Conservation (phyloP, 2,329 filamentous ascomycete genomes). For the Fusarium sp. region DNA sequence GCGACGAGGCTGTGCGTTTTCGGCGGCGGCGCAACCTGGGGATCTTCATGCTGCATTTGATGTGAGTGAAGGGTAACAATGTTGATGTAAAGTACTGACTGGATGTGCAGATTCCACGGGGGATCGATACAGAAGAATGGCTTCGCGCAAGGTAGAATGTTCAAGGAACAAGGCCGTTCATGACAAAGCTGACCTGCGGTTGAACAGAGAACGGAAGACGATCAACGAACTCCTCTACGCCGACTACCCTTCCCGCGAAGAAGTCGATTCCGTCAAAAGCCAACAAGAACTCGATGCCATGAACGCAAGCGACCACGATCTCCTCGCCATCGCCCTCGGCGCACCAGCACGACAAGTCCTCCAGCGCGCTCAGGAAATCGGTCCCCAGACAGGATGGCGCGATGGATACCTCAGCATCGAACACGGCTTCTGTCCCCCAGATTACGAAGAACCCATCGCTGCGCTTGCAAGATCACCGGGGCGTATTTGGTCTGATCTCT, state of each 20-base stretch:
- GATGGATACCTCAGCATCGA: slow-evolving; percentile 54
- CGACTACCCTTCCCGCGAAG: slow-evolving; percentile 54
- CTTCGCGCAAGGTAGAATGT: slow-evolving; percentile 50
- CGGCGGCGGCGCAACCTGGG: slow-evolving; percentile 25
- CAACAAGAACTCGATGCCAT: slow-evolving; percentile 58
- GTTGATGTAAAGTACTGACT: accelerated
- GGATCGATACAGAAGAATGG: slow-evolving; percentile 58
- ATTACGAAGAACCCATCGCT: slow-evolving; percentile 60
- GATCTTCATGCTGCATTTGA: slow-evolving; percentile 39
- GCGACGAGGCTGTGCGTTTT: slow-evolving; percentile 35
- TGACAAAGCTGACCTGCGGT: not conserved
- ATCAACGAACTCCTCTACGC: slow-evolving; percentile 61
- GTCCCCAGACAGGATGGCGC: slow-evolving; percentile 61
- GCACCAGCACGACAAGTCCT: slow-evolving; percentile 66
- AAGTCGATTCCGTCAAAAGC: slow-evolving; percentile 50
- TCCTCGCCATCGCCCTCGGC: slow-evolving; percentile 63
- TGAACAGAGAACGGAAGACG: slow-evolving; percentile 53
- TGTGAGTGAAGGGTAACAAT: not conserved
- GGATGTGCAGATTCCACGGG: slow-evolving; percentile 53
- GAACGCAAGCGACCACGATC: slow-evolving; percentile 58
- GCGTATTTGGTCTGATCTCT: slow-evolving; percentile 65
- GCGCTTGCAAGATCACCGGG: slow-evolving; percentile 59
- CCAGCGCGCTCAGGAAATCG: slow-evolving; percentile 63
- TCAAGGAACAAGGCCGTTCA: not conserved
- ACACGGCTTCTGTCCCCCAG: slow-evolving; percentile 62